Base-by-base conservation (phyloP, 176 grass and related monocot genomes). In the Canna indica region DNA sequence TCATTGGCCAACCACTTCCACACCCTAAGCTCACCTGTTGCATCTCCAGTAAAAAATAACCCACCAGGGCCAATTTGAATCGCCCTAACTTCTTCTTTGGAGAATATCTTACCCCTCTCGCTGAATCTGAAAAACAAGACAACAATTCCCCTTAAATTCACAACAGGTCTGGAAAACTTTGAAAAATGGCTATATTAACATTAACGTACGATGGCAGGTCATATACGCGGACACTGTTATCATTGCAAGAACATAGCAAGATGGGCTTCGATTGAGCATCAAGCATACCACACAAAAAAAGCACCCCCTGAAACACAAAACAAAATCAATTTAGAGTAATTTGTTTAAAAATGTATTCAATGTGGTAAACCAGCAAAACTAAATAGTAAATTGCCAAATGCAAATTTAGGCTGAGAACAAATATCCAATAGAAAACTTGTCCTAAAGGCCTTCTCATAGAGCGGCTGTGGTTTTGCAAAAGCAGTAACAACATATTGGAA, bases 31-130 rank as follows among this genome's bases (percentile, higher is more conserved):
- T 99, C 95, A 77, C 95, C 95, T 12, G 87, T 86, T 47, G 84
- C 95, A 76, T 99, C 95, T 72, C 90, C 95, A 16, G 87, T 90
- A 59, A 99, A 99, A 86, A 99, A 99, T 75, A 99, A 85, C 59
- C 95, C 87, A 84, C 77, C 66, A 74, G 95, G 90, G 15, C 95
- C 95, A 26, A 69, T 68, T 72, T 88, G 82, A 53, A 93, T 90
- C 34, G 84, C 80, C 36, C 95, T 83, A 54, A 94, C 80, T 86
- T 99, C 95, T 68, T 94, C 66, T 75, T 87, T 90, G 15, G 87
- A 83, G 46, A 86, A 99, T 73, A 99, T 76, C 76, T 65, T 87
- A 69, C 90, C 95, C 77, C 87, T 90, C 80, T 94, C 90, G 47
- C 36, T 78, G 83, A 99, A 99, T 75, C 95, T 99, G 59, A 59